Evolutionary conservation across 306 rosid genomes (phyloP).

Genomic region (Vachellia pachyceras): DNA sequence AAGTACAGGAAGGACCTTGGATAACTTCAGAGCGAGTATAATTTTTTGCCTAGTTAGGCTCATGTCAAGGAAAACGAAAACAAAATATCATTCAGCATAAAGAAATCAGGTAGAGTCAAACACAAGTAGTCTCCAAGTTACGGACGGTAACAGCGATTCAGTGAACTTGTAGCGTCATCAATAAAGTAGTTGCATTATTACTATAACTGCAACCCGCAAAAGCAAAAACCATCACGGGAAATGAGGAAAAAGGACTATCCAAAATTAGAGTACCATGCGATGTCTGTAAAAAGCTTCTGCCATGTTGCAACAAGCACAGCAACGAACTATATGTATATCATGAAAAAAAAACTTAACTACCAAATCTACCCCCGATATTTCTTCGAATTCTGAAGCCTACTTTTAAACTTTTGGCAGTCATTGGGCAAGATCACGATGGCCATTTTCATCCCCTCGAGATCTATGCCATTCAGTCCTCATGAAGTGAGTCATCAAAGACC

Average conservation of each 20-base stretch:
- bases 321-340: conserved; percentile 39
- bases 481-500: conserved; percentile 46
- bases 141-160: conserved; percentile 5
- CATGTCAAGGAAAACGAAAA: background rate
- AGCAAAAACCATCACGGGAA: conserved; percentile 59
- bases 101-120: conserved; percentile 33
- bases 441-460: conserved; percentile 72
- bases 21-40: background rate
- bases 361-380: conserved; percentile 39
- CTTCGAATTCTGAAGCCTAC: conserved; percentile 37
- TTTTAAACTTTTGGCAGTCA: conserved; percentile 15
- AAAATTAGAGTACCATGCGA: conserved; percentile 48
- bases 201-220: conserved; percentile 48
- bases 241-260: conserved; percentile 46
- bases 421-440: conserved; percentile 38
- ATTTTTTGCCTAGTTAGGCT: conserved; percentile 1
- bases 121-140: conserved; percentile 16
- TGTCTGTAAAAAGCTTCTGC: conserved; percentile 63
- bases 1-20: background rate
- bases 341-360: conserved; percentile 6
- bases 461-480: conserved; percentile 52
- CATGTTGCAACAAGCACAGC: conserved; percentile 51
- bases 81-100: conserved; percentile 1
- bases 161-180: conserved; percentile 29
- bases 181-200: conserved; percentile 39